A percentile compares a stretch with the other conserved stretches of the same genome.
Evolutionary conservation across 768 basidiomycete species (phyloP).

Genomic region (Mycena polygramma): DNA sequence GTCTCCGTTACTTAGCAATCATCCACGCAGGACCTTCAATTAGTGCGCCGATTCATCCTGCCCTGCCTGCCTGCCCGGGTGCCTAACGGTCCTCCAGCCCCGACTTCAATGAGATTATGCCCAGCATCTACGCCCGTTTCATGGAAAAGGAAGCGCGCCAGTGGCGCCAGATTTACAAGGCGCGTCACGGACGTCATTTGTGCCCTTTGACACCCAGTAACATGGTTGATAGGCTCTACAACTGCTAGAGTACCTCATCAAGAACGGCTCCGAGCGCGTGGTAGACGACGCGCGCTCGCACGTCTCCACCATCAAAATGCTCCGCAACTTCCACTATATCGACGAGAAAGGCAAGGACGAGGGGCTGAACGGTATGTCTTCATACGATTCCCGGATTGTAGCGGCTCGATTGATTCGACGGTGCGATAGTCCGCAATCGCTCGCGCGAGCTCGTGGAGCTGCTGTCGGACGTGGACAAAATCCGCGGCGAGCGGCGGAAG

Average conservation of each 20-base stretch:
- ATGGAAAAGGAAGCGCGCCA: slow-evolving; percentile 99
- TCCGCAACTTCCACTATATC: slow-evolving; percentile 97
- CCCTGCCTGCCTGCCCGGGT: slow-evolving; percentile 2
- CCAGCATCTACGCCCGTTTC: slow-evolving; percentile 92
- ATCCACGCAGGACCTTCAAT: slow-evolving; percentile 86
- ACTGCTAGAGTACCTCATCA: slow-evolving; percentile 95
- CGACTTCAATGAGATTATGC: slow-evolving; percentile 99
- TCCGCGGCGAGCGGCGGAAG: slow-evolving; percentile 90
- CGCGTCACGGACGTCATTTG: slow-evolving; percentile 38
- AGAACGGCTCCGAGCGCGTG: slow-evolving; percentile 97
- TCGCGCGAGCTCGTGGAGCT: slow-evolving; percentile 94
- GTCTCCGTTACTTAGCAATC: too few species aligned
- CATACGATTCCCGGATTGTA: neutral
- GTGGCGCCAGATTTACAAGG: slow-evolving; percentile 99
- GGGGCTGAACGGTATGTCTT: slow-evolving; percentile 85
- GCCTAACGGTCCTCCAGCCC: slow-evolving; percentile 65
- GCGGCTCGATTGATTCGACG: neutral
- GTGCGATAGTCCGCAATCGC: slow-evolving; percentile 87
- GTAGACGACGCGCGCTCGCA: slow-evolving; percentile 98
- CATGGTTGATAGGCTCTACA: slow-evolving; percentile 76
- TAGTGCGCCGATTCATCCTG: slow-evolving; percentile 69
- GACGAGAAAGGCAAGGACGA: slow-evolving; percentile 99
- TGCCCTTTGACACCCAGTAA: neutral
- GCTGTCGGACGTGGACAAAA: slow-evolving; percentile 90
- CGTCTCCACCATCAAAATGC: slow-evolving; percentile 96